These are phyloP conservation scores for Hyparrhenia diplandra DNA, from an alignment of 176 grass and related monocot genomes.

Conservation along the genomic window DNA sequence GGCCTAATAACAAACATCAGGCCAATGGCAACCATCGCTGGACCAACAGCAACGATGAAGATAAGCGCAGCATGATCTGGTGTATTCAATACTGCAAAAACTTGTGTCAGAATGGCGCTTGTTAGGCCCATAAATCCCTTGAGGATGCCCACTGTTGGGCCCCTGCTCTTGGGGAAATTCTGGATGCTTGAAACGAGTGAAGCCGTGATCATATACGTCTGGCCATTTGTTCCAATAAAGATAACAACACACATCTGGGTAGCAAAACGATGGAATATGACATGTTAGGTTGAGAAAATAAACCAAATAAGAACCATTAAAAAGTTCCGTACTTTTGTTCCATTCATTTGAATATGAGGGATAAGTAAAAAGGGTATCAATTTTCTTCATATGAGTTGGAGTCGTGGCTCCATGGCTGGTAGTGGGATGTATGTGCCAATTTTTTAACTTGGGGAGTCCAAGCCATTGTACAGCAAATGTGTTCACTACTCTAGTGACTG, in stretches of 20 bases:
- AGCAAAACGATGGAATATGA: not conserved
- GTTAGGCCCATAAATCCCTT: slow-evolving; percentile 78
- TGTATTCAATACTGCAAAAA: slow-evolving; percentile 55
- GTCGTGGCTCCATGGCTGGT: not conserved
- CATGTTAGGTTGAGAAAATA: not conserved
- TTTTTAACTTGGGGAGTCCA: not conserved
- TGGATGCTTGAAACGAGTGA: slow-evolving; percentile 82
- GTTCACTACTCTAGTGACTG: not conserved
- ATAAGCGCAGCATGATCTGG: slow-evolving; percentile 53
- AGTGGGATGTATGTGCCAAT: not conserved
- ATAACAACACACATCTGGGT: slow-evolving; percentile 77
- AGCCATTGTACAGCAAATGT: not conserved
- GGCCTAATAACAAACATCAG: slow-evolving; percentile 81
- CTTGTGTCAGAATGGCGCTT: slow-evolving; percentile 69
- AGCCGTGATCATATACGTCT: slow-evolving; percentile 79
- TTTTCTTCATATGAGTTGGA: not conserved
- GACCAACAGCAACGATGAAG: slow-evolving; percentile 71
- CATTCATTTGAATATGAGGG: not conserved
- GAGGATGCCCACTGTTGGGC: slow-evolving; percentile 74
- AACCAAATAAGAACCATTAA: not conserved
- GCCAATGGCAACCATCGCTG: slow-evolving; percentile 54
- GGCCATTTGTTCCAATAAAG: slow-evolving; percentile 70
- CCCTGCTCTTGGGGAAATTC: slow-evolving; percentile 85
- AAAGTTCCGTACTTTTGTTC: not conserved
- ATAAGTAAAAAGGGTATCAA: not conserved